Conservation (phyloP, 2,329 filamentous ascomycete species). For the Aureobasidium sp. region DNA sequence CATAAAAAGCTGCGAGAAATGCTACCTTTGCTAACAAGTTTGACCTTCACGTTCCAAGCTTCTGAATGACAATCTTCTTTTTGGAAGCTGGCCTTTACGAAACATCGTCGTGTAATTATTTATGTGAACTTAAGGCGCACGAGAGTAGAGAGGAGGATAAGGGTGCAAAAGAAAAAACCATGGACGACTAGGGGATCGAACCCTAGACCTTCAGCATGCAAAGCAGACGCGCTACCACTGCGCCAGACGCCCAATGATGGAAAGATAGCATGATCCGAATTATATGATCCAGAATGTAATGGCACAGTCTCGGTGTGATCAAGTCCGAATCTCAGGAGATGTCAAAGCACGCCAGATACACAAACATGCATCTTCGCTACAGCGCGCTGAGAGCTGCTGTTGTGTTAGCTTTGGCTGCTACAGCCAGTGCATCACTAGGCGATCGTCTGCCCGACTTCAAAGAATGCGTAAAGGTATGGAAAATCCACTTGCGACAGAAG, state of each 20-base stretch:
- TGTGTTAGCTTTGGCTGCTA: conserved; percentile 2
- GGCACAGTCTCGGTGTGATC: background rate
- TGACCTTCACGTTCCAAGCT: no score
- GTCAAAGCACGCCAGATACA: background rate
- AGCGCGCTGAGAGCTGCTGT: conserved; percentile 12
- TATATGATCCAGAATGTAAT: no score
- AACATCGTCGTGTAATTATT: no score
- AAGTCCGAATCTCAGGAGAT: conserved; percentile 8
- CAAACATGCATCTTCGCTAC: conserved; percentile 7
- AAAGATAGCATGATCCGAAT: no score
- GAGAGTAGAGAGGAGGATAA: no score
- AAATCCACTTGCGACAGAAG: background rate
- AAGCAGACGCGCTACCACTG: conserved; percentile 16
- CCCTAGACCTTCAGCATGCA: conserved; percentile 16
- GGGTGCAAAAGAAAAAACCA: background rate
- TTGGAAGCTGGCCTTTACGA: no score
- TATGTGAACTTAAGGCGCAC: no score
- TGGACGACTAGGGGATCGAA: conserved; percentile 15
- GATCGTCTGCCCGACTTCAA: conserved; percentile 82
- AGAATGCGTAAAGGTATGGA: conserved; percentile 71
- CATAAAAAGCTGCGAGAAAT: no score
- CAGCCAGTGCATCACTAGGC: conserved; percentile 63
- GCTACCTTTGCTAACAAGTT: no score
- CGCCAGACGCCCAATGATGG: background rate
- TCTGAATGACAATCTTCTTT: no score